Evolutionary conservation across 2,329 filamentous ascomycete genomes (phyloP).

Genomic region (Phyllachora maydis): DNA sequence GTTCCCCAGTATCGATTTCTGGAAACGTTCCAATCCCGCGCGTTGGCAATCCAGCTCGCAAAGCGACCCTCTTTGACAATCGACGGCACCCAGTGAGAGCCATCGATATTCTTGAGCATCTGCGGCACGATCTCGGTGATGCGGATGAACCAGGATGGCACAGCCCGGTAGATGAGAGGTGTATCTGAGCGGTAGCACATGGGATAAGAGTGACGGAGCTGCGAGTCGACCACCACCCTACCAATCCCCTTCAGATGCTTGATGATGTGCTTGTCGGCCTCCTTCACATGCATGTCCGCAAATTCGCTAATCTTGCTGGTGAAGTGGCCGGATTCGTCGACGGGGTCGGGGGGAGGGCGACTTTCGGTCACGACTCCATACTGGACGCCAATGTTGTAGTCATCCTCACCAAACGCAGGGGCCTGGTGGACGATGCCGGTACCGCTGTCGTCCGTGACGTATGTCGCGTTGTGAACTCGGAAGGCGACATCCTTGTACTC

Average conservation of each 20-base stretch:
- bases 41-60: slow-evolving; percentile 75
- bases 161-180: slow-evolving; percentile 77
- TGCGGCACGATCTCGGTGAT: slow-evolving; percentile 66
- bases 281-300: slow-evolving; percentile 73
- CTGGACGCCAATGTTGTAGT: slow-evolving; percentile 68
- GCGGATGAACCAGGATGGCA: slow-evolving; percentile 89
- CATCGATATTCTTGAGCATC: slow-evolving; percentile 79
- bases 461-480: slow-evolving; percentile 61
- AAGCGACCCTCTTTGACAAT: slow-evolving; percentile 87
- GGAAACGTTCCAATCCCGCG: slow-evolving; percentile 88
- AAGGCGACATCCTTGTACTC: slow-evolving; percentile 75
- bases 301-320: slow-evolving; percentile 63
- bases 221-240: slow-evolving; percentile 64
- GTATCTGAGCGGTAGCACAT: slow-evolving; percentile 94
- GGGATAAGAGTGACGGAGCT: slow-evolving; percentile 79
- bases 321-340: slow-evolving; percentile 70
- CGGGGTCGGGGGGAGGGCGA: slow-evolving; percentile 69
- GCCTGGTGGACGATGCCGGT: slow-evolving; percentile 88
- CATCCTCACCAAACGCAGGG: slow-evolving; percentile 86
- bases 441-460: slow-evolving; percentile 79
- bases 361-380: slow-evolving; percentile 58
- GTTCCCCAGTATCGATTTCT: slow-evolving; percentile 93
- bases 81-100: slow-evolving; percentile 77
- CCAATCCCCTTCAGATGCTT: slow-evolving; percentile 58
- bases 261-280: slow-evolving; percentile 82